These are phyloP conservation scores for Citrus unshiu DNA, from an alignment of 345 rosid genomes.

Conservation along the genomic window DNA sequence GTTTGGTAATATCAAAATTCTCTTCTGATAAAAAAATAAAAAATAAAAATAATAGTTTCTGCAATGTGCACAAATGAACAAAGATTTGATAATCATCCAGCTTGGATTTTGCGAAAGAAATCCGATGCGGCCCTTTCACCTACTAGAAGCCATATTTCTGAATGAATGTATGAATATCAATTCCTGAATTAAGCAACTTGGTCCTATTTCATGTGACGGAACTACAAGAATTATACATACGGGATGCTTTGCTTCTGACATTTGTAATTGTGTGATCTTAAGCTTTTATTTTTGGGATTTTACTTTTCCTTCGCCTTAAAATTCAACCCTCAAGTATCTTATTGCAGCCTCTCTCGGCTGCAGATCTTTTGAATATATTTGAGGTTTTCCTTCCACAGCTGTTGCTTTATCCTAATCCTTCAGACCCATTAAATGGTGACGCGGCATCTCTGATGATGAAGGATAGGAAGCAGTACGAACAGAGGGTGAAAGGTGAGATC, in stretches of 20 bases:
- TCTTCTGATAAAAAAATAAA: neutral
- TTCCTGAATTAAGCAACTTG: no score
- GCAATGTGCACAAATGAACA: neutral
- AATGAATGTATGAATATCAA: no score
- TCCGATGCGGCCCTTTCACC: neutral
- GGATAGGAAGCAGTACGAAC: conserved; percentile 29
- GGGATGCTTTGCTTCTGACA: neutral
- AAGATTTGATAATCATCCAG: neutral
- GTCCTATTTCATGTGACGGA: no score
- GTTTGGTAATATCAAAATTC: conserved; percentile 22
- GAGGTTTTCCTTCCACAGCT: conserved; percentile 42
- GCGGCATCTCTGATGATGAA: conserved; percentile 41
- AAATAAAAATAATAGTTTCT: neutral
- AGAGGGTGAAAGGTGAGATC: conserved; percentile 31
- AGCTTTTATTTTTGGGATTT: neutral
- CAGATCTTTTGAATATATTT: conserved; percentile 37
- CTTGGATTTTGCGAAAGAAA: neutral
- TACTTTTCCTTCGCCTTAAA: neutral
- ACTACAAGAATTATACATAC: neutral
- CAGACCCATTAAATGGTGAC: conserved; percentile 37
- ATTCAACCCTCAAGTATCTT: neutral
- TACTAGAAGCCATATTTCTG: no score
- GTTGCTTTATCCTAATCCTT: conserved; percentile 37
- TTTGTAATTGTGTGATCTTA: neutral
- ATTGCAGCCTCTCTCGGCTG: conserved; percentile 17